Evolutionary conservation across 2,329 filamentous ascomycete genomes (phyloP), one percentile per base, ranked within the genome.

Genomic region (Aureobasidium pullulans): DNA sequence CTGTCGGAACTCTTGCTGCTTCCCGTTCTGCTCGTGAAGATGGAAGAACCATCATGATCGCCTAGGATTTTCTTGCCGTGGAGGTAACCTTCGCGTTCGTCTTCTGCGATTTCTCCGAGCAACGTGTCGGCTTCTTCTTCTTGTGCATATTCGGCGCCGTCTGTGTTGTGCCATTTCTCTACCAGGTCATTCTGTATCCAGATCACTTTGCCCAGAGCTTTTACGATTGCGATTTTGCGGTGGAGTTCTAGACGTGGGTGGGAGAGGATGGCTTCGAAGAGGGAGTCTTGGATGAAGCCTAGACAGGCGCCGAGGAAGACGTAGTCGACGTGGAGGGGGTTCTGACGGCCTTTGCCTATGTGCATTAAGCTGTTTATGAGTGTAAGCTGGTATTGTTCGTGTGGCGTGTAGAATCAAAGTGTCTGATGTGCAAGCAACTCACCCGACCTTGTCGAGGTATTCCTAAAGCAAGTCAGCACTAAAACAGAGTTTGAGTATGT

Each of bases 151-250:
- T 60, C 59, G n/a, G 32, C 13, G 15, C 59, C 59, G n/a, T 60
- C 59, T 28, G 49, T 46, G 10, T 42, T 47, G 43, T 90, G 88
- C 86, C 88, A 92, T 71, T 87, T 88, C n/a, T 88, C 87, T 71
- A 93, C 89, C 32, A 93, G 78, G 71, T 93, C 89, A 69, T 93
- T 93, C 73, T 93, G 89, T 65, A 93, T 91, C 88, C 89, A 93
- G 64, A 93, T 86, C 29, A 93, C 85, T 71, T 94, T 93, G 63
- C 84, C 84, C 23, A 93, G 77, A 0, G 89, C 89, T 69, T 87
- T 88, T 48, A 92, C 80, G 4, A 93, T 79, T 23, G 83, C 85
- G 16, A 87, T 85, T 75, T 92, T 92, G 72, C 82, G 81, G 60
- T 79, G 77, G 66, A 89, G 78, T 39, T 81, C 78, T 39, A 94